Evolutionary conservation across 192 early-diverging fungal genomes (phyloP), one percentile per base, ranked within the genome.

Genomic region (Backusella parvicylindrica): DNA sequence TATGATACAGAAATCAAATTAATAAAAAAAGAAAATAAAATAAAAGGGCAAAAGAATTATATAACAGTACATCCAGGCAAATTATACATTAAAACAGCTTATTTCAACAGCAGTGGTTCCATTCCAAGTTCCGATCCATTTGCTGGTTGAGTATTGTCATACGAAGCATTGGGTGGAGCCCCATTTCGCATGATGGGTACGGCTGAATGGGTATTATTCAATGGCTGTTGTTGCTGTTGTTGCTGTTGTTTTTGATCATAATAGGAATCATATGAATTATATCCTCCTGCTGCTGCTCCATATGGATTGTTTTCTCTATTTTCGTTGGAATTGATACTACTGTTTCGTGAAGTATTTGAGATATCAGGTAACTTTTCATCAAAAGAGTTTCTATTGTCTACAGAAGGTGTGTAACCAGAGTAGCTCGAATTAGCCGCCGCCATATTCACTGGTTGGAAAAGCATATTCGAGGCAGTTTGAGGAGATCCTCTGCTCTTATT

Each of bases 71-170:
- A 26, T 56, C 26, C 41, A 43, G 15, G 41, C 12, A 43, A 12
- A 43, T 3, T 26, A 9, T 56, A 56, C 6, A 56, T 6, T 6
- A 7, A 21, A 21, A 21, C 7, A 26, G 8, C 8, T 28, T 73
- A 73, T 64, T 73, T 73, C 72, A 60, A 36, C 56, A 73, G 38
- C 18, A 73, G 41, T n/a, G 49, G 56, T 18, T 38, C 56, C 64
- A 40, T 33, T 65, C 63, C 73, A 32, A 47, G 47, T 37, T 72
- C 70, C 49, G 73, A 38, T 35, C 73, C 64, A 74, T 11, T 50
- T 12, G 23, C 32, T 60, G 13, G 13, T 67, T 67, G 73, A 31
- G 41, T 32, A 67, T 75, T 43, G 30, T 75, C 73, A 40, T 67
- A 53, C 28, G 66, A 68, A 53, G 65, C 32, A 64, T 64, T 35